Conservation (phyloP, 2,329 filamentous ascomycete genomes). For the Teratosphaeria epicoccoides region DNA sequence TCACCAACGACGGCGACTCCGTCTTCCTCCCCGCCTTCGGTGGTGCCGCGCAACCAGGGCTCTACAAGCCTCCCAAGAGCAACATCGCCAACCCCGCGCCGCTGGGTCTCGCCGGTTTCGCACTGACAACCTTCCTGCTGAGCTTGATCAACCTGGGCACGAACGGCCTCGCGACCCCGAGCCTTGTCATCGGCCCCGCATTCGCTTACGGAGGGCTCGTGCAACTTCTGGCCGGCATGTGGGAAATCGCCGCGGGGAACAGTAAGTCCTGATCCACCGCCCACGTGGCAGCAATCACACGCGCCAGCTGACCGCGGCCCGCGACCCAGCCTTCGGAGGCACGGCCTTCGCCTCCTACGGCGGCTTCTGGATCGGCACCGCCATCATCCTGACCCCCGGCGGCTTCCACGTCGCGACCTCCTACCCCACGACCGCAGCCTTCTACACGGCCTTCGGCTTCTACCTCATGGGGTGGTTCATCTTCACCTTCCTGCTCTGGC, state of each 20-base stretch:
- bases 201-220: slow-evolving; percentile 69
- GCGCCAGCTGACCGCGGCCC: neutral
- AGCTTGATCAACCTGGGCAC: slow-evolving; percentile 62
- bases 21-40: slow-evolving; percentile 50
- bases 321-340: slow-evolving; percentile 50
- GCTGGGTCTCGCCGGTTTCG: slow-evolving; percentile 67
- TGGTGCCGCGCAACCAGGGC: slow-evolving; percentile 62
- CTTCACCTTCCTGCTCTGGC: slow-evolving; percentile 63
- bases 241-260: slow-evolving; percentile 81
- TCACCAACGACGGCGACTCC: slow-evolving; percentile 33
- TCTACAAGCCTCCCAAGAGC: slow-evolving; percentile 47
- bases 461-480: slow-evolving; percentile 63
- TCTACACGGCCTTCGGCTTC: slow-evolving; percentile 56
- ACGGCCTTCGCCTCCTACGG: slow-evolving; percentile 50
- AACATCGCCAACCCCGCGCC: slow-evolving; percentile 71
- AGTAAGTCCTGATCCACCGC: neutral
- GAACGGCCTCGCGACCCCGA: slow-evolving; percentile 49
- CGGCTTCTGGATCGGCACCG: slow-evolving; percentile 73
- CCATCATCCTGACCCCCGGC: slow-evolving; percentile 58
- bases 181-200: slow-evolving; percentile 58
- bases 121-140: slow-evolving; percentile 71
- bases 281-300: neutral
- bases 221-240: slow-evolving; percentile 76
- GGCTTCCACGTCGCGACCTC: slow-evolving; percentile 51
- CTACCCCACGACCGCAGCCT: slow-evolving; percentile 30